Evolutionary conservation across 2,329 filamentous ascomycete genomes (phyloP), one percentile per base, ranked within the genome.

Genomic region (Thermochaetoides dissita): DNA sequence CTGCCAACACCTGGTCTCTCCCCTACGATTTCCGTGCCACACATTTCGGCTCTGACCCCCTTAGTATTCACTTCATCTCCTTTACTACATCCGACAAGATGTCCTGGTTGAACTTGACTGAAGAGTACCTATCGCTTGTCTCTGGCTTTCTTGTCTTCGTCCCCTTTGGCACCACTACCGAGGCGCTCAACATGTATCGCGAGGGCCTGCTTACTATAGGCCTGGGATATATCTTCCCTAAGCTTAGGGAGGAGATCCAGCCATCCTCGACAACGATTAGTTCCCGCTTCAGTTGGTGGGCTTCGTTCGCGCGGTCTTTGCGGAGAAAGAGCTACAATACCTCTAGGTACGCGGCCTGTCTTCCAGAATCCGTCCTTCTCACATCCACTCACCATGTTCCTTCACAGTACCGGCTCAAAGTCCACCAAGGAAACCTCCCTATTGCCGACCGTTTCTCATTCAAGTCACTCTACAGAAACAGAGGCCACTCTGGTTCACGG

Each of bases 91-190:
- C 64, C 28, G 59, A 58, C 45, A 40, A 59, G 10, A 49, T 71
- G 10, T 51, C 54, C 9, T 67, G 65, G 39, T 40, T 53, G 1
- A 52, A 59, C 38, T 49, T 71, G 50, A 69, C 71, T 49, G 61
- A 63, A 44, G 61, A 60, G 41, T 77, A 70, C 57, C 62, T 75
- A 12, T 48, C 63, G 17, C 67, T 72, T 41, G 39, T 70, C 2
- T 65, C 69, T 2, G 59, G 63, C 5, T 51, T 69, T 1, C 61
- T 66, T 37, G 62, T 76, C 38, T 69, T 75, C 35, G 35, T 65
- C 30, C 74, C 73, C 55, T 77, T 76, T 42, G 73, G 74, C 37
- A 65, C 65, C 44, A 73, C 68, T n/a, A 63, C 62, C 28, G 72
- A 76, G 30, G 69, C 69, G 8, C 58, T 67, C 46, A 69, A 70